These are phyloP conservation scores for Didymella glomerata DNA, from an alignment of 2,329 filamentous ascomycete genomes.

Conservation along the genomic window DNA sequence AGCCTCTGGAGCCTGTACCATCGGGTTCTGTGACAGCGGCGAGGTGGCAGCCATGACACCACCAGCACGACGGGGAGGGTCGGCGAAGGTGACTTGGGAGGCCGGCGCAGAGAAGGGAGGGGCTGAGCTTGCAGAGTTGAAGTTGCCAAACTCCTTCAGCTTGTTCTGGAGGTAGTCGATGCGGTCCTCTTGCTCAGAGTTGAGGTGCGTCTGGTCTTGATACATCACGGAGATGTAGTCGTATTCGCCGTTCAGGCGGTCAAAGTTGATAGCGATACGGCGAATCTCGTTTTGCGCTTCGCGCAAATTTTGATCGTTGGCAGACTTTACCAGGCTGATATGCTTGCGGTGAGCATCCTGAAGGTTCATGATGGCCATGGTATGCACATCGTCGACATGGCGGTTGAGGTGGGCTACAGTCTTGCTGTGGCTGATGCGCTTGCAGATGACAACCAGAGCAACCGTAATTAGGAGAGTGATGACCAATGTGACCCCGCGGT, in stretches of 20 bases:
- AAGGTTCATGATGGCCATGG: conserved; percentile 15
- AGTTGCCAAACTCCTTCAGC: conserved; percentile 32
- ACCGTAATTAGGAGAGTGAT: conserved; percentile 17
- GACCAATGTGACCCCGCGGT: neutral
- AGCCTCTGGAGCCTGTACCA: conserved; percentile 9
- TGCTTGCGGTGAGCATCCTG: conserved; percentile 22
- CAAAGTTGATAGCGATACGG: conserved; percentile 14
- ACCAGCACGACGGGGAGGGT: conserved; percentile 20
- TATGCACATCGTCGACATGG: conserved; percentile 10
- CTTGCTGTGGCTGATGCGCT: conserved; percentile 4
- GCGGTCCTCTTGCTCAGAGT: conserved; percentile 38
- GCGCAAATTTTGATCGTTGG: conserved; percentile 9
- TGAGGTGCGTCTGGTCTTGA: conserved; percentile 26
- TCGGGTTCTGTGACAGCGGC: neutral
- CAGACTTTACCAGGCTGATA: conserved; percentile 14
- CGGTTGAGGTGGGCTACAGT: conserved; percentile 13
- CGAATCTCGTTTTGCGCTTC: conserved; percentile 16
- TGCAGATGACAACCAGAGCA: conserved; percentile 3
- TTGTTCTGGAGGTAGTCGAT: conserved; percentile 43
- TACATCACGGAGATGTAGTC: conserved; percentile 25
- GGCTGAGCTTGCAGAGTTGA: neutral
- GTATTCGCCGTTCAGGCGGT: conserved; percentile 24
- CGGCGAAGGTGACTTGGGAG: conserved; percentile 22
- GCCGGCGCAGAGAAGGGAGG: conserved; percentile 27
- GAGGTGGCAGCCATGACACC: neutral